A percentile compares a stretch with the other conserved stretches of the same genome.
These are phyloP conservation scores for Penicillium digitatum DNA, from an alignment of 2,329 filamentous ascomycete genomes.

Conservation along the genomic window DNA sequence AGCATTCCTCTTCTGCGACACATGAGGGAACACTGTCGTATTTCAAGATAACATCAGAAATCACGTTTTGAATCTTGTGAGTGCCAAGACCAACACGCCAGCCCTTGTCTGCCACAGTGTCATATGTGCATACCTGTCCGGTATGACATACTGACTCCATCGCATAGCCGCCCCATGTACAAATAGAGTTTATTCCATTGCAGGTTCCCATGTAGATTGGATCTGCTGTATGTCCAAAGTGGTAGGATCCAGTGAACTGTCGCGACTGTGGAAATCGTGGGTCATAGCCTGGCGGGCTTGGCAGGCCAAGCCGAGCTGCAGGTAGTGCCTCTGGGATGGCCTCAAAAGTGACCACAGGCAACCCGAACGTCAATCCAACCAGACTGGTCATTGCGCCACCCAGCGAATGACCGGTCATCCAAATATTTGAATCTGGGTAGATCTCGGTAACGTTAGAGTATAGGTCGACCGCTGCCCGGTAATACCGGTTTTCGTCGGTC, in stretches of 20 bases:
- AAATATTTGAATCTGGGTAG: constrained; percentile 79
- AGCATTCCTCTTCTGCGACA: constrained; percentile 70
- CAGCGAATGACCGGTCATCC: constrained; percentile 88
- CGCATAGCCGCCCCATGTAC: constrained; percentile 88
- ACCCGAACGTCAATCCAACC: constrained; percentile 82
- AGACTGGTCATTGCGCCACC: constrained; percentile 87
- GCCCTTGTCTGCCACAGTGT: constrained; percentile 84
- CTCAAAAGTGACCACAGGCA: constrained; percentile 89
- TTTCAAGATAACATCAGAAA: constrained; percentile 76
- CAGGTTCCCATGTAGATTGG: constrained; percentile 92
- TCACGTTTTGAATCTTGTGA: constrained; percentile 84
- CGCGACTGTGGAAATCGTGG: constrained; percentile 67
- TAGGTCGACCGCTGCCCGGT: constrained; percentile 79
- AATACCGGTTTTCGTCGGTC: constrained; percentile 81
- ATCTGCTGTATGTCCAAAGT: constrained; percentile 94
- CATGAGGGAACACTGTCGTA: constrained; percentile 80
- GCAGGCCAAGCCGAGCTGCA: constrained; percentile 77
- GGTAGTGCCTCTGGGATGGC: constrained; percentile 88
- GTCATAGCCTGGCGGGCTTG: constrained; percentile 73
- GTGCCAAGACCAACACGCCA: constrained; percentile 90
- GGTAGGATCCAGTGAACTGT: constrained; percentile 71
- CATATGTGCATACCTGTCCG: constrained; percentile 82
- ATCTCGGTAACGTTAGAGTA: constrained; percentile 88
- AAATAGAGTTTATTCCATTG: constrained; percentile 82
- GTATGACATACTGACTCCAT: constrained; percentile 91